These are phyloP conservation scores for Pleurotus djamor DNA, from an alignment of 768 basidiomycete species.

Conservation along the genomic window DNA sequence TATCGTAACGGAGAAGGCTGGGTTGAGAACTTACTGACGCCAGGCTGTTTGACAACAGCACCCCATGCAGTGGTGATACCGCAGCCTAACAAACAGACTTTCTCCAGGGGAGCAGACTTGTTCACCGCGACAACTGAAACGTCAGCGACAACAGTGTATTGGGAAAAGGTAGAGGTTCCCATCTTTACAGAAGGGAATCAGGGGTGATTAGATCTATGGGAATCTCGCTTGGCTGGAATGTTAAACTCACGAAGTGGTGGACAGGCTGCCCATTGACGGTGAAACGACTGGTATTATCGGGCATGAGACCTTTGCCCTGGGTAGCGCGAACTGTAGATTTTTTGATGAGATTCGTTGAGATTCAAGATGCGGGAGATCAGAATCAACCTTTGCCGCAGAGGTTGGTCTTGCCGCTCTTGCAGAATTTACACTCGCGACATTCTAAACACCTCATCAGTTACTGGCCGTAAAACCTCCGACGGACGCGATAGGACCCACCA, in stretches of 20 bases:
- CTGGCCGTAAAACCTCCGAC: background rate
- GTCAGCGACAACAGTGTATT: conserved; percentile 98
- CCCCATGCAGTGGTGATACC: conserved; percentile 99
- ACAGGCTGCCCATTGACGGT: conserved; percentile 83
- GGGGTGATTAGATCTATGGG: background rate
- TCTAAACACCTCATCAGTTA: conserved; percentile 40
- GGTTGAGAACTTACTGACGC: conserved; percentile 59
- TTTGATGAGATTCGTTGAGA: background rate
- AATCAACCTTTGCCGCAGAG: conserved; percentile 86
- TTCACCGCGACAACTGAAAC: conserved; percentile 94
- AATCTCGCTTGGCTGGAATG: background rate
- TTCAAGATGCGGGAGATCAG: background rate
- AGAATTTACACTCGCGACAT: conserved; percentile 97
- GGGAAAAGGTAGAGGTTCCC: conserved; percentile 99
- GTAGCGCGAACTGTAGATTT: conserved; percentile 73
- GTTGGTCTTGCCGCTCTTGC: conserved; percentile 98
- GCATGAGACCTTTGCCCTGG: conserved; percentile 94
- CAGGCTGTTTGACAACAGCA: conserved; percentile 88
- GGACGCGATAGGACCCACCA: conserved; percentile 46
- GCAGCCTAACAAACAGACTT: conserved; percentile 95
- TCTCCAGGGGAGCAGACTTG: conserved; percentile 84
- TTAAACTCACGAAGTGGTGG: conserved; percentile 79
- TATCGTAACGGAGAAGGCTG: background rate
- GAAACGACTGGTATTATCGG: conserved; percentile 87
- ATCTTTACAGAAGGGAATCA: conserved; percentile 52